Evolutionary conservation across 208 protist species (phyloP), one percentile per base, ranked within the genome.

Genomic region (Spongospora subterranea): DNA sequence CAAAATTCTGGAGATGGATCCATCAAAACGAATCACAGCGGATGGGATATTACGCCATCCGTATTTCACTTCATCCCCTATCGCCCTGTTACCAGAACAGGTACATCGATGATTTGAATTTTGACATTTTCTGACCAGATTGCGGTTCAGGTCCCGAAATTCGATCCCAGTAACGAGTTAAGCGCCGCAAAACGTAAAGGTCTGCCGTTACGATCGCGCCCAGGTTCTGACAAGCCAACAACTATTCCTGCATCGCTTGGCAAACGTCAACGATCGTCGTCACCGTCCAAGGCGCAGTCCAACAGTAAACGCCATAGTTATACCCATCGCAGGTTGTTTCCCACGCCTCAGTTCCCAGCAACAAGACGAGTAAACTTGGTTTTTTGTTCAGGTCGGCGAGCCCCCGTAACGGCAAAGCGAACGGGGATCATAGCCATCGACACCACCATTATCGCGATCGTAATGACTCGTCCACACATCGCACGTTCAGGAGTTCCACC

Each of bases 141-240:
- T 60, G 50, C 50, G n/a, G n/a, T n/a, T 60, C 24, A 60, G 50
- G 50, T 60, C 50, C 50, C 50, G 24, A 60, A 60, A 24, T 60
- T 29, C 50, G 13, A 60, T 20, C 71, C 71, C 6, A 82, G 71
- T n/a, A 82, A 82, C 40, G 71, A 82, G n/a, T 35, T 82, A 6
- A 82, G 71, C 40, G 71, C 71, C 71, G 71, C 71, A 35, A 82
- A 82, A 43, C 6, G 71, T 6, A 82, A 82, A n/a, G 71, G 71
- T n/a, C n/a, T 82, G 71, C 71, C 71, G 17, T 13, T n/a, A 45
- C 6, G 71, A 43, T 20, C 6, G 35, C 71, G 17, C 11, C 71
- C 71, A 40, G 71, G 50, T 6, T 24, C 6, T 60, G 50, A 29
- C 24, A 29, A 6, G 6, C 50, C 50, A 60, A 6, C 50, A 60